Evolutionary conservation across 352 stramenopile genomes (phyloP), one percentile per base, ranked within the genome.

Genomic region (Pythium brachiatum): DNA sequence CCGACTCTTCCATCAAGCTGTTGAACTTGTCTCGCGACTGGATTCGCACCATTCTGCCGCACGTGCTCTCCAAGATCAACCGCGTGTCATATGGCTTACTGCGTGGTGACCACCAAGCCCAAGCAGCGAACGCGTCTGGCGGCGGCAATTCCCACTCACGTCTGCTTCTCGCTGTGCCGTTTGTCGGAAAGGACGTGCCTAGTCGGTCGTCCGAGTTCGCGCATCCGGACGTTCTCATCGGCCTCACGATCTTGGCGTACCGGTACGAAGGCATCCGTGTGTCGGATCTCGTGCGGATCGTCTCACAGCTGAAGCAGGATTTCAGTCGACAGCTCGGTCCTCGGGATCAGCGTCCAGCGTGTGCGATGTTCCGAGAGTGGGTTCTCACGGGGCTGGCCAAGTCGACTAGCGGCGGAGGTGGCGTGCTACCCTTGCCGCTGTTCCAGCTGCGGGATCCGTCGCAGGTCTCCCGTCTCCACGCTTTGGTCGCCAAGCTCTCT

Each of bases 141-240:
- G 88, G 88, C 1, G 86, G 87, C 2, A 97, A 98, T 64, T 96
- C 98, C 44, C 97, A 97, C n/a, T 97, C 97, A 44, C 92, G 98
- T 36, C 71, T 97, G 36, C 76, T 99, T 51, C 75, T 99, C 36
- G 97, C 98, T 0, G 95, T 99, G 5, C 98, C 98, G 27, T 99
- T 99, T 68, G 95, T 99, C 31, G 98, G 97, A 25, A 99, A 99
- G 72, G 97, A 99, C 75, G 97, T 99, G 15, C 98, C 98, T 5
- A 99, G 92, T 63, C 83, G 97, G 31, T 98, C 97, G 20, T 99
- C 95, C 27, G 97, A 99, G 73, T 99, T 99, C 67, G 97, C 96
- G 8, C 97, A 99, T 58, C 97, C 98, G 7, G 98, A 99, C 64
- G 95, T 98, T 7, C 68, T 98, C 21, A 97, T 97, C 53, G 91